These are phyloP conservation scores for Crassisporium funariophilum DNA, from an alignment of 768 basidiomycete genomes.

Conservation along the genomic window DNA sequence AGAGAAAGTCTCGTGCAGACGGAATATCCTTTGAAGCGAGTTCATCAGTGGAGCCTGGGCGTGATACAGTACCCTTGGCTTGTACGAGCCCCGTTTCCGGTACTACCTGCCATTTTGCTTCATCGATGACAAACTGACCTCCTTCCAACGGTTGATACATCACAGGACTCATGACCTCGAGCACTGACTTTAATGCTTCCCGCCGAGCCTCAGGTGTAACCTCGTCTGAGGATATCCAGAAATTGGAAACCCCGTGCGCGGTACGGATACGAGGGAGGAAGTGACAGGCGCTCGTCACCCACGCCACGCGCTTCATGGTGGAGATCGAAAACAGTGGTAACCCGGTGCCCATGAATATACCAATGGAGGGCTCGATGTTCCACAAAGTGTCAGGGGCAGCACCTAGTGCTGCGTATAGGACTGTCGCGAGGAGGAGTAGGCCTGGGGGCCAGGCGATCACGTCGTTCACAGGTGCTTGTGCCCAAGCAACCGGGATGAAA, in stretches of 20 bases:
- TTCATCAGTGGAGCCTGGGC: no score
- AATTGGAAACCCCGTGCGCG: slow-evolving; percentile 22
- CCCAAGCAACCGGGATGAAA: slow-evolving; percentile 15
- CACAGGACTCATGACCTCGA: slow-evolving; percentile 6
- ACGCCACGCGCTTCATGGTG: slow-evolving; percentile 23
- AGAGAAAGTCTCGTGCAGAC: slow-evolving; percentile 23
- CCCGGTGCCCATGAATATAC: slow-evolving; percentile 24
- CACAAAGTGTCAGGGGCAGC: slow-evolving; percentile 24
- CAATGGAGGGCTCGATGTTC: slow-evolving; percentile 27
- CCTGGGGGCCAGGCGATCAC: slow-evolving; percentile 30
- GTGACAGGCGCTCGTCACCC: slow-evolving; percentile 26
- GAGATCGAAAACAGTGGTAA: slow-evolving; percentile 26
- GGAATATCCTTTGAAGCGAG: no score
- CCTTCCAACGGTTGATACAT: slow-evolving; percentile 2
- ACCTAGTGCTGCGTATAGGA: slow-evolving; percentile 30
- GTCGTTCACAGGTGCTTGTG: slow-evolving; percentile 32
- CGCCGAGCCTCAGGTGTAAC: slow-evolving; percentile 17
- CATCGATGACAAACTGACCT: slow-evolving; percentile 5
- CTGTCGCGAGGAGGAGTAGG: slow-evolving; percentile 28
- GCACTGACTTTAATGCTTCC: slow-evolving; percentile 19
- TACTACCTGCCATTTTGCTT: slow-evolving; percentile 14
- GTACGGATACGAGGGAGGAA: slow-evolving; percentile 26
- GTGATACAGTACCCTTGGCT: no score
- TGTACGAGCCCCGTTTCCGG: slow-evolving; percentile 12
- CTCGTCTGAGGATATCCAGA: slow-evolving; percentile 27